phyloP scores from a whole-genome alignment of 2,329 filamentous ascomycete genomes.

The Phialocephala subalpina region DNA sequence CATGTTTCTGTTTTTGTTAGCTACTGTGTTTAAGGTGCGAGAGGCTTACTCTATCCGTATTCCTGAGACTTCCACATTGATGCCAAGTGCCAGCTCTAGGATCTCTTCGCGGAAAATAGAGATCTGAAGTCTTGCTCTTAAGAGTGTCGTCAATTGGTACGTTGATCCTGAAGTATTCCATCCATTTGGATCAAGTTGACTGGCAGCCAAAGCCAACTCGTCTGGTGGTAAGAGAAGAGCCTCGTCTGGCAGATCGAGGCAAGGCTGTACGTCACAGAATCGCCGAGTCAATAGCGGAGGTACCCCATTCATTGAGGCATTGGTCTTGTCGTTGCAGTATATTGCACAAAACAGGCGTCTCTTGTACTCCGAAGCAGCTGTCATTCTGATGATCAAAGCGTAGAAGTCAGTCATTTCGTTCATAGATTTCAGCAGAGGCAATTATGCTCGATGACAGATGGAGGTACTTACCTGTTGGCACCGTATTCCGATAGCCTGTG shows the following conservation, averaged over 20 bases:
- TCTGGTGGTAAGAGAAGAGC: constrained; percentile 34
- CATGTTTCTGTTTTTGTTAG: constrained; percentile 33
- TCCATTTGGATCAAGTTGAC: constrained; percentile 35
- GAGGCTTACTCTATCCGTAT: constrained; percentile 34
- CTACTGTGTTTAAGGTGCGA: not conserved
- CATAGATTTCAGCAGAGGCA: not conserved
- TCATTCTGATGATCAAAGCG: constrained; percentile 19
- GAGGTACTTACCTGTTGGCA: constrained; percentile 10
- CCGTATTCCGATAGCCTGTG: constrained; percentile 39
- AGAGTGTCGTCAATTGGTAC: constrained; percentile 26
- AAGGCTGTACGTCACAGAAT: constrained; percentile 37
- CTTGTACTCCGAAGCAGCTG: constrained; percentile 40
- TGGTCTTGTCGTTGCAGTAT: constrained; percentile 39
- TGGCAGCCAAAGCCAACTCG: constrained; percentile 27
- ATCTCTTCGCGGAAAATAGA: constrained; percentile 40
- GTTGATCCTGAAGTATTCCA: constrained; percentile 38
- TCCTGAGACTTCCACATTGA: constrained; percentile 36
- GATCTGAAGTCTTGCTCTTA: constrained; percentile 32
- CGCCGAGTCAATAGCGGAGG: constrained; percentile 37
- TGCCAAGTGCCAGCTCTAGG: constrained; percentile 39
- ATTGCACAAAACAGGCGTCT: constrained; percentile 36
- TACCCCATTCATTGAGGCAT: constrained; percentile 37
- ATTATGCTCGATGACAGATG: not conserved
- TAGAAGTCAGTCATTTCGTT: not conserved
- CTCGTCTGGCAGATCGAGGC: constrained; percentile 38